Evolutionary conservation across 148 eudicot genomes (phyloP).

Genomic region (Silene conica): DNA sequence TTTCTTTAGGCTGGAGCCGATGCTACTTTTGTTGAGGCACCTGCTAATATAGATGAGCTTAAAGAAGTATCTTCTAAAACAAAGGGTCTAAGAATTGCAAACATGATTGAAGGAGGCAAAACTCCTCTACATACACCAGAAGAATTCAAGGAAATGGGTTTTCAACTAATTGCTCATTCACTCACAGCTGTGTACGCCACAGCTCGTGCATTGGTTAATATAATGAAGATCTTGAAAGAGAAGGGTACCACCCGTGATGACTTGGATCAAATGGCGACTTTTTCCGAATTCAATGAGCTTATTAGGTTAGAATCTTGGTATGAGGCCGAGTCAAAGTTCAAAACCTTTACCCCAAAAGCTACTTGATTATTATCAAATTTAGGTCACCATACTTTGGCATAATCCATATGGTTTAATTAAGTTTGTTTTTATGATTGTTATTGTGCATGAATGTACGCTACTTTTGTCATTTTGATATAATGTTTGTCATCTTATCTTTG

Average conservation of each 20-base stretch:
- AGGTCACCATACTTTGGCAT: neutral
- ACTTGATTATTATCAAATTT: neutral
- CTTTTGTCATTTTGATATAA: neutral
- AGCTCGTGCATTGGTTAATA: conserved; percentile 24
- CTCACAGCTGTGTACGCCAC: conserved; percentile 26
- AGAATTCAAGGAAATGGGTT: conserved; percentile 33
- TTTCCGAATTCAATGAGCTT: conserved; percentile 22
- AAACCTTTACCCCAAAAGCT: conserved; percentile 18
- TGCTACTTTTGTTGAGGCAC: conserved; percentile 28
- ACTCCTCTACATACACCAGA: conserved; percentile 33
- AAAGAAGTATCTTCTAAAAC: conserved; percentile 11
- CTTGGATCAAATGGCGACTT: conserved; percentile 25
- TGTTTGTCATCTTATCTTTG: neutral
- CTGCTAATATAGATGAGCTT: conserved; percentile 18
- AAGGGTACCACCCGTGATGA: conserved; percentile 31
- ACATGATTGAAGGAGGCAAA: conserved; percentile 37
- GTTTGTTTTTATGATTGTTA: neutral
- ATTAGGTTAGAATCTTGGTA: conserved; percentile 27
- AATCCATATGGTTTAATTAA: neutral
- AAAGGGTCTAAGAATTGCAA: conserved; percentile 26
- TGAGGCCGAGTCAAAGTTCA: conserved; percentile 14
- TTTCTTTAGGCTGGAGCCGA: conserved; percentile 24
- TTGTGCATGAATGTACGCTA: neutral
- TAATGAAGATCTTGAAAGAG: conserved; percentile 20
- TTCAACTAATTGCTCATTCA: conserved; percentile 23